These are phyloP conservation scores for Microbotryum lychnidis-dioicae DNA, from an alignment of 1,284 basidiomycete genomes.

Conservation along the genomic window DNA sequence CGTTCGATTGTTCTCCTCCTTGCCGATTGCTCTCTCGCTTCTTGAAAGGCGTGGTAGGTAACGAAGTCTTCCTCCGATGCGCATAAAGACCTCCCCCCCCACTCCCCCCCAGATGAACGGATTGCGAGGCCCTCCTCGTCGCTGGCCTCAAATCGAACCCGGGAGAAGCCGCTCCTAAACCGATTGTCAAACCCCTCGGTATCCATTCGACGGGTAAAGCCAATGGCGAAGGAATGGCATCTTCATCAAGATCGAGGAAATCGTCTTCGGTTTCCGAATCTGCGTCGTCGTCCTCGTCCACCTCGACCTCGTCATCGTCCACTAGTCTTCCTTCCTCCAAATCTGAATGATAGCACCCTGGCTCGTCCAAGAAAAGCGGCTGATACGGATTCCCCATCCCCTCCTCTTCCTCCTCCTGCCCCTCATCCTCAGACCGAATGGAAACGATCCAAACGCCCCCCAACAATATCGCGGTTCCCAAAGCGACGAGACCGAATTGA, in stretches of 20 bases:
- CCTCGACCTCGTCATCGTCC: background rate
- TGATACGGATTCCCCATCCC: background rate
- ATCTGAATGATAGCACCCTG: background rate
- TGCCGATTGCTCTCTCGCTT: no score
- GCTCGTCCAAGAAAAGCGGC: background rate
- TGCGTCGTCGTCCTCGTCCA: conserved; percentile 10
- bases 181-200: conserved; percentile 33
- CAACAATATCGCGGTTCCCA: conserved; percentile 73
- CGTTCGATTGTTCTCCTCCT: no score
- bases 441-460: conserved; percentile 82
- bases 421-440: conserved; percentile 28
- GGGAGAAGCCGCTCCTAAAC: conserved; percentile 32
- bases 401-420: background rate
- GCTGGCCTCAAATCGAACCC: conserved; percentile 34
- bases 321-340: conserved; percentile 2
- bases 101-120: no score
- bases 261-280: conserved; percentile 6
- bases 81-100: no score
- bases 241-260: conserved; percentile 3
- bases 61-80: no score
- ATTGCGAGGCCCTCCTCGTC: background rate
- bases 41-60: no score
- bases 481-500: conserved; percentile 62
- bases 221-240: background rate
- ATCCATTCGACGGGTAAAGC: conserved; percentile 23